Percentiles rank a stretch among this genome's conserved stretches.
Evolutionary conservation across 345 rosid species (phyloP).

Genomic region (Rhizophora apiculata): DNA sequence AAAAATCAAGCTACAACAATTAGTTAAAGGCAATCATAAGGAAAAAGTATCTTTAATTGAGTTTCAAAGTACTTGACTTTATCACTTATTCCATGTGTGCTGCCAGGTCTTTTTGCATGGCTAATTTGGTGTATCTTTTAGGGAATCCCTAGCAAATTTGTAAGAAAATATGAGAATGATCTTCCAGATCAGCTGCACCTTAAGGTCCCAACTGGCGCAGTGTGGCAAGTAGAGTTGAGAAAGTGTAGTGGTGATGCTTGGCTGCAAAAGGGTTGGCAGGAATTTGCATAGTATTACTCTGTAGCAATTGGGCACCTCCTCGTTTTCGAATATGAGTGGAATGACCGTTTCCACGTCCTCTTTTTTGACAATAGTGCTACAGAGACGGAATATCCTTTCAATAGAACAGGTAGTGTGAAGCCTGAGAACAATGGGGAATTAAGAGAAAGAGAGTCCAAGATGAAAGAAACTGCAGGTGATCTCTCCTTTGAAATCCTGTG

Average conservation of each 20-base stretch:
- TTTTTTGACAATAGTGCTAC: conserved; percentile 16
- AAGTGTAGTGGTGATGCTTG: conserved; percentile 17
- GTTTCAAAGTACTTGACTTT: background rate
- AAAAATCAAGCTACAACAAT: no score
- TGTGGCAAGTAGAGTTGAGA: conserved; percentile 27
- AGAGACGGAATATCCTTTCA: conserved; percentile 27
- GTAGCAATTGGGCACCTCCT: conserved; percentile 15
- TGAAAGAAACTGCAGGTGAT: background rate
- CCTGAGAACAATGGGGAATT: background rate
- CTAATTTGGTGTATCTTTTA: background rate
- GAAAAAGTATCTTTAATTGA: no score
- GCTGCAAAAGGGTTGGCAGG: conserved; percentile 28
- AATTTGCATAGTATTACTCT: conserved; percentile 25
- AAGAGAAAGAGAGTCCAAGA: background rate
- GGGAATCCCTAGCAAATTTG: conserved; percentile 31
- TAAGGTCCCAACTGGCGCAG: conserved; percentile 24
- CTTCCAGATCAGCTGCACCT: conserved; percentile 8
- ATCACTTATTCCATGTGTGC: background rate
- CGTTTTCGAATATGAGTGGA: conserved; percentile 26
- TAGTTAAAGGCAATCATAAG: no score
- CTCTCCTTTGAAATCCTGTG: background rate
- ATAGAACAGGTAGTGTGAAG: background rate
- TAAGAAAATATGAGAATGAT: conserved; percentile 14
- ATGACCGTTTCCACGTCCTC: conserved; percentile 16
- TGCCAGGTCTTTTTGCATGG: background rate